A percentile compares a stretch with the other conserved stretches of the same genome.
Conservation (phyloP, 768 basidiomycete species). For the Mycena polygramma region DNA sequence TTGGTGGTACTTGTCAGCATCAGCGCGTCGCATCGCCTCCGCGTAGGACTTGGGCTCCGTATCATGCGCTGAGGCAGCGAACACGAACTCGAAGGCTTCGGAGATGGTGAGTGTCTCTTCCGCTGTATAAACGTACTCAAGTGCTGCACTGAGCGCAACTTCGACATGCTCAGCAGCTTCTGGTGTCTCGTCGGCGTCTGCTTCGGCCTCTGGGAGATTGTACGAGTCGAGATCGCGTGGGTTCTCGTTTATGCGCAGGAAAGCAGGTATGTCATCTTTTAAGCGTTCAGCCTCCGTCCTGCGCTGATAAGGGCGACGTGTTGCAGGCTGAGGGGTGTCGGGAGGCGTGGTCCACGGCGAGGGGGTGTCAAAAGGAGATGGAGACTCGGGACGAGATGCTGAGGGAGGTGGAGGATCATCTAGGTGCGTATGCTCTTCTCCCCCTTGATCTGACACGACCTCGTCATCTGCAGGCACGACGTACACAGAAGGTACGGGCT, state of each 20-base stretch:
- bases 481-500: background rate
- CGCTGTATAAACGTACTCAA: slow-evolving; percentile 17
- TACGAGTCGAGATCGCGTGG: slow-evolving; percentile 2
- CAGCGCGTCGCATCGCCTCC: slow-evolving; percentile 39
- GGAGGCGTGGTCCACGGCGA: too few relatives aligned
- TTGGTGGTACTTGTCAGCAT: slow-evolving; percentile 37
- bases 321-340: too few relatives aligned
- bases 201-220: background rate
- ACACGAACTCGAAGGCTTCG: slow-evolving; percentile 13
- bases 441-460: too few relatives aligned
- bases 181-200: background rate
- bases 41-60: slow-evolving; percentile 38
- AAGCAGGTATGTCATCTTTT: slow-evolving; percentile 13
- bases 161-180: slow-evolving; percentile 14
- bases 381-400: too few relatives aligned
- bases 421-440: too few relatives aligned
- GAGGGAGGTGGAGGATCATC: too few relatives aligned
- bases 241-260: slow-evolving; percentile 4
- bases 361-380: too few relatives aligned
- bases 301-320: slow-evolving; percentile 10
- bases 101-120: slow-evolving; percentile 7
- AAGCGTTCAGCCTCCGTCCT: slow-evolving; percentile 8
- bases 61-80: slow-evolving; percentile 15
- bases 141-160: background rate
- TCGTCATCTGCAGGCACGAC: too few relatives aligned